Percentiles rank a stretch among this genome's conserved stretches.
phyloP scores from a whole-genome alignment of 441 rosid species.

The Raphanus hybrid region DNA sequence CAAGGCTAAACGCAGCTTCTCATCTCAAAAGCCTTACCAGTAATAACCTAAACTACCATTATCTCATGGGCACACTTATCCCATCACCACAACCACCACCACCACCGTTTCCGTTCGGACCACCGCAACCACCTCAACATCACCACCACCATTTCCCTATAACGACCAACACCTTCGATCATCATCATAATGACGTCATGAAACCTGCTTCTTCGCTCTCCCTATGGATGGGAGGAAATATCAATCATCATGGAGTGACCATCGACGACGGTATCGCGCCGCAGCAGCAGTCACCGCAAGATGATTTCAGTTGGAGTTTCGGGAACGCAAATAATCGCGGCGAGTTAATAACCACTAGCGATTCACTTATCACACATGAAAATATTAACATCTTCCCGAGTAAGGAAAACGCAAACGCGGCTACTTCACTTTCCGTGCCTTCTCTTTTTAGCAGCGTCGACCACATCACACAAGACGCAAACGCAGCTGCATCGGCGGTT shows the following conservation, averaged over 20 bases:
- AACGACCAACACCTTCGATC: constrained; percentile 21
- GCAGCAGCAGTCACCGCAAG: constrained; percentile 24
- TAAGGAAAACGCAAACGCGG: constrained; percentile 40
- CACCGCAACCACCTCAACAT: constrained; percentile 26
- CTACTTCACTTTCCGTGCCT: constrained; percentile 37
- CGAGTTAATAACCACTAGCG: constrained; percentile 30
- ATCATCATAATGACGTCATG: constrained; percentile 32
- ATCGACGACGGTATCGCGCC: constrained; percentile 20
- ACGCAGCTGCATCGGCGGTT: constrained; percentile 41
- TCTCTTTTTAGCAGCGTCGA: constrained; percentile 35
- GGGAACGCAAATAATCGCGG: constrained; percentile 36
- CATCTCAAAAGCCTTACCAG: too few species aligned
- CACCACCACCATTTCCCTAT: constrained; percentile 34
- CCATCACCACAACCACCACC: constrained; percentile 50
- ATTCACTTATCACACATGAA: constrained; percentile 31
- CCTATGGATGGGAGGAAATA: constrained; percentile 41
- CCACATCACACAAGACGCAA: constrained; percentile 33
- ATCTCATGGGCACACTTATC: constrained; percentile 48
- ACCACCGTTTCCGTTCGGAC: constrained; percentile 41
- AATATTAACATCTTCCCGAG: constrained; percentile 14
- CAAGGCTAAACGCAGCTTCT: too few species aligned
- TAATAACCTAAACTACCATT: too few species aligned
- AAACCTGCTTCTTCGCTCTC: constrained; percentile 35
- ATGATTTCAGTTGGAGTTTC: constrained; percentile 37
- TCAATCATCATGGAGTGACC: constrained; percentile 30